Conservation (phyloP, 495 filamentous ascomycete species). For the Penicillium arizonense region DNA sequence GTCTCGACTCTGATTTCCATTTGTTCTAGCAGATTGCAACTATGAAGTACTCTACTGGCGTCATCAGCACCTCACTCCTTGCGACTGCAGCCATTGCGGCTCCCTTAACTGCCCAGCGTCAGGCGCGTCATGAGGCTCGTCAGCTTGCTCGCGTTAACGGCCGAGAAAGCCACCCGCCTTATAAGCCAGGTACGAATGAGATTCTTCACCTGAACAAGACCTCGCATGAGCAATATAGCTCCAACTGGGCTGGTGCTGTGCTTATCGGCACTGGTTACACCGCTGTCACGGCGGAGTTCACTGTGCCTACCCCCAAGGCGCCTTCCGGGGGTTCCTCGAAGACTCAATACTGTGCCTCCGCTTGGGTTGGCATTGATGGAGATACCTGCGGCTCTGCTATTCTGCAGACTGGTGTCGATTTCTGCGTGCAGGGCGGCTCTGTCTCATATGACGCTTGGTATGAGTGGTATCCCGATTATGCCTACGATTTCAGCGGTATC, state of each 20-base stretch:
- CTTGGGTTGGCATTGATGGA: conserved; percentile 56
- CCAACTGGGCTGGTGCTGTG: conserved; percentile 52
- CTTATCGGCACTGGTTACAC: conserved; percentile 40
- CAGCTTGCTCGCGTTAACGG: conserved; percentile 5
- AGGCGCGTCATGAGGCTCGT: conserved; percentile 11
- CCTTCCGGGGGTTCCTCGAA: conserved; percentile 34
- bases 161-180: conserved; percentile 1
- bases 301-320: conserved; percentile 40
- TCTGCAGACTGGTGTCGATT: conserved; percentile 55
- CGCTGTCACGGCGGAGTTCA: conserved; percentile 43
- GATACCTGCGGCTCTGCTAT: conserved; percentile 47
- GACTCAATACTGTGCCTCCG: conserved; percentile 40
- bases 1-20: too few relatives aligned
- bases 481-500: conserved; percentile 31
- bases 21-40: not conserved
- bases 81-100: conserved; percentile 23
- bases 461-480: conserved; percentile 54
- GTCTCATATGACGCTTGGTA: conserved; percentile 53
- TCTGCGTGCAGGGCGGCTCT: conserved; percentile 32
- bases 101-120: conserved; percentile 15
- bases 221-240: conserved; percentile 31
- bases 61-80: conserved; percentile 21
- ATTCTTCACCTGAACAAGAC: not conserved
- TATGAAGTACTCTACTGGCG: conserved; percentile 29
- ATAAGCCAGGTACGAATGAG: not conserved